Base-by-base conservation (phyloP, 2,329 filamentous ascomycete species). In the Fusarium tjaetaba region DNA sequence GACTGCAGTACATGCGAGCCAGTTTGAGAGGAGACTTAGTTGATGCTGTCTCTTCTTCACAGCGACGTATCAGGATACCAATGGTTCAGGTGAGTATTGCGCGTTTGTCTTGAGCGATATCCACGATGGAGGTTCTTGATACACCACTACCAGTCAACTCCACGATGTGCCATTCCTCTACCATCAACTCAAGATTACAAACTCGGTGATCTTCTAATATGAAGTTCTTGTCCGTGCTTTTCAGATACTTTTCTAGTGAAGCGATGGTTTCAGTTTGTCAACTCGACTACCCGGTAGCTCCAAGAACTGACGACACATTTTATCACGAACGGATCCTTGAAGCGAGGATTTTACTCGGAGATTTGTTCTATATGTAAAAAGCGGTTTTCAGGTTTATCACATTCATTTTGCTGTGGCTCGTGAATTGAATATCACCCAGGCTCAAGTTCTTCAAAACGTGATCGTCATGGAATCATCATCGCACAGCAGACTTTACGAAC, bases 381-480 rank as follows among this genome's bases (percentile, higher is more conserved):
- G 14, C 2, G 8, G 16, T 11, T 22, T 2, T 16, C 3, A 1
- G 3, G 7, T 6, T 10, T 0, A 6, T 36, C 2, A 13, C 1
- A 1, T 16, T 28, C 1, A 18, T 1, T 13, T 38, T 16, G 16
- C 11, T 2, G 2, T n/a, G 0, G 2, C 2, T 22, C 11, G 11
- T n/a, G 11, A 10, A 7, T 14, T 7, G 4, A 0, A 18, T 2
- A 28, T 18, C 0, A 4, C 14, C 18, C 5, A 16, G 6, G 3
- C 18, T 39, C 7, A 1, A 13, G 2, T 7, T 38, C 14, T 13
- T 16, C 4, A 22, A 4, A 1, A 2, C 7, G 9, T 4, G 0
- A 13, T 53, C 2, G 14, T 53, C 7, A 9, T 28, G 10, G 0
- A 7, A 4, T 0, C 5, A 10, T 5, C 34, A 13, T 18, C 1